phyloP scores from a whole-genome alignment of 108 stramenopile genomes.

The Skeletonema tropicum region DNA sequence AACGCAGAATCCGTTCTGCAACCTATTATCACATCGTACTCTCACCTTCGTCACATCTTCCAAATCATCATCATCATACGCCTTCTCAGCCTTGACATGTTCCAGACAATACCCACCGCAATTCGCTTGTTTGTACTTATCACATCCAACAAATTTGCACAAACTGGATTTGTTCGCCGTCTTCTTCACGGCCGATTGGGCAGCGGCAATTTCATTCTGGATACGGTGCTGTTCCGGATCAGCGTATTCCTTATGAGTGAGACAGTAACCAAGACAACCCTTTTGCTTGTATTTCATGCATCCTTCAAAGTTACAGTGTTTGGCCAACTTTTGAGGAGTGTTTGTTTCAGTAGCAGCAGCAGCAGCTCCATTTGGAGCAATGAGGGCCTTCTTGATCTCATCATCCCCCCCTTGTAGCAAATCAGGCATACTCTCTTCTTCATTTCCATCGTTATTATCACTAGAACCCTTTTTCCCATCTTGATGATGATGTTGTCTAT shows the following conservation, averaged over 20 bases:
- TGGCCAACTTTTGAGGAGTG: no score
- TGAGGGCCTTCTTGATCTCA: no score
- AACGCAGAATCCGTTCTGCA: constrained; percentile 19
- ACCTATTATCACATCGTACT: neutral
- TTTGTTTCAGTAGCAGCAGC: no score
- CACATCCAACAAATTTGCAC: constrained; percentile 14
- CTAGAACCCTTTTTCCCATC: neutral
- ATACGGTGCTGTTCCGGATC: neutral
- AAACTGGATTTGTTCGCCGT: constrained; percentile 1
- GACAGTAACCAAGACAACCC: constrained; percentile 11
- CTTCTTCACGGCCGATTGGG: constrained; percentile 4
- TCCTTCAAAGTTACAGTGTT: no score
- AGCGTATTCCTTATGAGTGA: neutral
- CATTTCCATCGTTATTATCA: neutral
- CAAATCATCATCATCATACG: constrained; percentile 8
- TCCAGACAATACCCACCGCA: constrained; percentile 11
- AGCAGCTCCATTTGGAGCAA: no score
- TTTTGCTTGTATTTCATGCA: constrained; percentile 13
- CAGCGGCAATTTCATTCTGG: neutral
- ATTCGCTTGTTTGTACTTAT: constrained; percentile 12
- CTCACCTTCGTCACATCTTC: constrained; percentile 17
- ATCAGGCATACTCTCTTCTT: neutral
- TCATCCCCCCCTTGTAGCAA: neutral
- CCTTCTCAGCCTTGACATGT: neutral
- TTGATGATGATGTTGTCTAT: neutral